phyloP scores from a whole-genome alignment of 73 alveolate genomes.

The Paramecium bursaria region DNA sequence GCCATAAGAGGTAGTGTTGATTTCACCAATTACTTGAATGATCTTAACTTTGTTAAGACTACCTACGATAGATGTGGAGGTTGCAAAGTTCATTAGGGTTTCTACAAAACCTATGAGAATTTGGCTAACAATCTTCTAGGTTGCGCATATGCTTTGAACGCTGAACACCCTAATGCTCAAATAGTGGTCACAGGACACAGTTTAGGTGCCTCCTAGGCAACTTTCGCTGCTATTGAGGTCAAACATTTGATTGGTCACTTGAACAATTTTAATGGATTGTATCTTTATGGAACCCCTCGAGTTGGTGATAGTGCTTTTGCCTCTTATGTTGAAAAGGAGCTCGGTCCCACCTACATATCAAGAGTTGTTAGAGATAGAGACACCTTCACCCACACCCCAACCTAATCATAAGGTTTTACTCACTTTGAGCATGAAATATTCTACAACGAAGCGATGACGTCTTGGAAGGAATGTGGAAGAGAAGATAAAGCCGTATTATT shows the following conservation, averaged over 20 bases:
- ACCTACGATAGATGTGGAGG: conserved; percentile 30
- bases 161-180: conserved; percentile 44
- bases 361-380: conserved; percentile 45
- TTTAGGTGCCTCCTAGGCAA: conserved; percentile 68
- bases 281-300: conserved; percentile 67
- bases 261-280: conserved; percentile 30
- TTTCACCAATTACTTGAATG: neutral
- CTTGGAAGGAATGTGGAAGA: conserved; percentile 22
- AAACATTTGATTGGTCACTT: conserved; percentile 4
- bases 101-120: conserved; percentile 27
- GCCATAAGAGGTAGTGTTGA: conserved; percentile 64
- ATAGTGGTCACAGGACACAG: conserved; percentile 65
- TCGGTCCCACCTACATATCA: neutral
- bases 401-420: conserved; percentile 6
- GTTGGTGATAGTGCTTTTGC: conserved; percentile 61
- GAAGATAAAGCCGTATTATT: conserved; percentile 39
- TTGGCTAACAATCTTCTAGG: neutral
- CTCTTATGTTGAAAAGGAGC: conserved; percentile 30
- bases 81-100: conserved; percentile 59
- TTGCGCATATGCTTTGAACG: neutral
- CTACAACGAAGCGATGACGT: neutral
- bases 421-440: conserved; percentile 47
- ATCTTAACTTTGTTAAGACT: neutral
- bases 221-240: conserved; percentile 63
- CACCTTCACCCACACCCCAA: conserved; percentile 13